These are phyloP conservation scores for Aleurites moluccanus DNA, from an alignment of 441 rosid species.

Conservation along the genomic window DNA sequence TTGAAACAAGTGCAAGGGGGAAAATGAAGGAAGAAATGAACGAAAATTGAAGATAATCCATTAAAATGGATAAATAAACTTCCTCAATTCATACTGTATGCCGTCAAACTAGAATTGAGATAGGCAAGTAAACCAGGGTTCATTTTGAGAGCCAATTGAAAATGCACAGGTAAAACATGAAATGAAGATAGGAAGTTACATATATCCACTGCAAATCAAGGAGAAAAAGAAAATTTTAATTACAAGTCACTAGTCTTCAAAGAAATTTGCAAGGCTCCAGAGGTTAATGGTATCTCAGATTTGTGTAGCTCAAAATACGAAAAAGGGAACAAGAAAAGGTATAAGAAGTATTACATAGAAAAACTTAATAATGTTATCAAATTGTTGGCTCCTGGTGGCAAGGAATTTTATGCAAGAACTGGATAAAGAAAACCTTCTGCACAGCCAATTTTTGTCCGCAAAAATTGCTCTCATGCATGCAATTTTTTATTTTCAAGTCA, in stretches of 20 bases:
- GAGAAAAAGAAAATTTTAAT: background rate
- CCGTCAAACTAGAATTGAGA: too few species aligned
- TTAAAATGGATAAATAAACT: too few species aligned
- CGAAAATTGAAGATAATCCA: too few species aligned
- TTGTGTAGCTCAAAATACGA: background rate
- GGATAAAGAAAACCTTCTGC: background rate
- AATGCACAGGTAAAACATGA: background rate
- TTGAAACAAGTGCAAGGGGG: background rate
- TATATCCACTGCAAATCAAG: background rate
- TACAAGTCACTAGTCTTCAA: conserved; percentile 5
- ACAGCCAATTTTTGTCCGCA: background rate
- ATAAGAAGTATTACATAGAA: background rate
- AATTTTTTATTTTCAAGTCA: background rate
- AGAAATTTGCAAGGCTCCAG: background rate
- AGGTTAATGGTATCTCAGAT: background rate
- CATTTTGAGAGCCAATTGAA: background rate
- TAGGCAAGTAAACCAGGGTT: background rate
- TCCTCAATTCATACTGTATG: too few species aligned
- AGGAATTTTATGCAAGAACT: background rate
- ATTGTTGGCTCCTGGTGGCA: background rate
- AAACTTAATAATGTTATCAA: too few species aligned
- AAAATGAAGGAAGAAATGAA: background rate
- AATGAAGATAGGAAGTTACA: background rate
- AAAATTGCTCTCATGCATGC: background rate
- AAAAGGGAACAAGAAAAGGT: too few species aligned